Percentiles rank a stretch among this genome's conserved stretches.
phyloP scores from a whole-genome alignment of 495 filamentous ascomycete species.

The Penicillium arizonense region DNA sequence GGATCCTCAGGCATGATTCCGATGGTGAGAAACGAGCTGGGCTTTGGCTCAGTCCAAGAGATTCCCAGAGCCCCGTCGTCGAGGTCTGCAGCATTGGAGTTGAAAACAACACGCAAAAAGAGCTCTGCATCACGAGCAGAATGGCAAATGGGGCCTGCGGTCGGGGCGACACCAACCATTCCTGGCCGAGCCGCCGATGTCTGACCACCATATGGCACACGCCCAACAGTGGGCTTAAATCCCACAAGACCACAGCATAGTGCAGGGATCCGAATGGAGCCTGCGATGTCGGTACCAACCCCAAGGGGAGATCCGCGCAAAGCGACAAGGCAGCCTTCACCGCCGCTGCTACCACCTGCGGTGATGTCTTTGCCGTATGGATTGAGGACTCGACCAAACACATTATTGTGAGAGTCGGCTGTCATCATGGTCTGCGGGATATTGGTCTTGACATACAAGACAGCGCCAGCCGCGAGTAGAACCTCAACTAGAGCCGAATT shows the following conservation, averaged over 20 bases:
- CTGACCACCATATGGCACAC: conserved; percentile 31
- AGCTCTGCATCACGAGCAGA: conserved; percentile 54
- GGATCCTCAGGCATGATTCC: conserved; percentile 15
- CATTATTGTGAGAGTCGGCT: conserved; percentile 35
- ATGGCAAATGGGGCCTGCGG: conserved; percentile 53
- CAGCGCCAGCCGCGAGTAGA: conserved; percentile 29
- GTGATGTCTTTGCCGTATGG: conserved; percentile 51
- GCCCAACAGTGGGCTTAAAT: conserved; percentile 32
- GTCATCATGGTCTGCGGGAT: conserved; percentile 54
- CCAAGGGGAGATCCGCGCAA: conserved; percentile 58
- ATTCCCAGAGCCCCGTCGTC: conserved; percentile 11
- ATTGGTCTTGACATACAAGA: conserved; percentile 58
- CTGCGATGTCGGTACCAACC: conserved; percentile 65
- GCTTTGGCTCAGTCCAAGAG: conserved; percentile 14
- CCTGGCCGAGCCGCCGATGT: conserved; percentile 31
- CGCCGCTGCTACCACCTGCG: conserved; percentile 59
- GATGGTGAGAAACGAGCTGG: conserved; percentile 13
- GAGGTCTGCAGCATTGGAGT: conserved; percentile 5
- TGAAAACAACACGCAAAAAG: conserved; percentile 29
- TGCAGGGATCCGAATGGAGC: conserved; percentile 61
- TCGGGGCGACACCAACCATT: conserved; percentile 11
- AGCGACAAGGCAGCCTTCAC: conserved; percentile 61
- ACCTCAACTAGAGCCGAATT: conserved; percentile 40
- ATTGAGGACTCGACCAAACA: conserved; percentile 49
- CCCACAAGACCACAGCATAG: conserved; percentile 51